Evolutionary conservation across 257 asterid genomes (phyloP).

Genomic region (Paraleonurus japonicus): DNA sequence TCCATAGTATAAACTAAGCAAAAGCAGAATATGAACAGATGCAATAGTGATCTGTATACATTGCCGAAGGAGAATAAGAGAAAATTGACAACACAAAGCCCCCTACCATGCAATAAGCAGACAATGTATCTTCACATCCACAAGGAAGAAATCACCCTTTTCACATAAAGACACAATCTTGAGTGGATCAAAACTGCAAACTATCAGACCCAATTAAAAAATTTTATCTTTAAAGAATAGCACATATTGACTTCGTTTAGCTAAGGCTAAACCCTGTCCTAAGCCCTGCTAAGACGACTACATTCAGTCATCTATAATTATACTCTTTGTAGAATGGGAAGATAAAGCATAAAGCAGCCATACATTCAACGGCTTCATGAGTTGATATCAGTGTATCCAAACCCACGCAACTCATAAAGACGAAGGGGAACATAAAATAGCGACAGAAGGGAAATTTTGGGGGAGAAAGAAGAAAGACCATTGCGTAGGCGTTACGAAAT

Average conservation of each 20-base stretch:
- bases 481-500: constrained; percentile 7
- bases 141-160: background rate
- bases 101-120: background rate
- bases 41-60: background rate
- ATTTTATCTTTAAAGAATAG: background rate
- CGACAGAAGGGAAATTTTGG: background rate
- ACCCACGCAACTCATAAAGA: background rate
- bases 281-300: background rate
- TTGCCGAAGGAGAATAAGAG: constrained; percentile 5
- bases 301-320: background rate
- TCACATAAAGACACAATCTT: background rate
- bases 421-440: background rate
- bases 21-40: background rate
- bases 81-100: constrained; percentile 12
- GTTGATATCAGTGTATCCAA: background rate
- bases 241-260: background rate
- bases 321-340: background rate
- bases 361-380: constrained; percentile 4
- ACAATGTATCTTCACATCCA: background rate
- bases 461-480: background rate
- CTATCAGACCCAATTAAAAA: background rate
- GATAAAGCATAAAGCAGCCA: background rate
- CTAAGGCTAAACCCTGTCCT: background rate
- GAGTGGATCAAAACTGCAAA: background rate
- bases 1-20: background rate